These are phyloP conservation scores for Metschnikowia matae DNA, from an alignment of 805 yeast genomes.

Conservation along the genomic window DNA sequence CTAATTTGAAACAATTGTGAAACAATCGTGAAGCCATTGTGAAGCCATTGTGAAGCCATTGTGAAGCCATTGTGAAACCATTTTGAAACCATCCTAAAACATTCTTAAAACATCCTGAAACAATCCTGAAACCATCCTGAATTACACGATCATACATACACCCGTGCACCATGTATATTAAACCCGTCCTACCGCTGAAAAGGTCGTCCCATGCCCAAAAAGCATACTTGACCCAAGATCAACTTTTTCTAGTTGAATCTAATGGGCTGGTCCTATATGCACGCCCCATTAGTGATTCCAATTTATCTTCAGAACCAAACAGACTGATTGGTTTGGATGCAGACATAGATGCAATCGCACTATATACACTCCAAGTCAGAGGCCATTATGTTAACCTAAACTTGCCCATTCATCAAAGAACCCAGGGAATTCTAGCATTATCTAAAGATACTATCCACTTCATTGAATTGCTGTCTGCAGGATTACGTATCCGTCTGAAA, in stretches of 20 bases:
- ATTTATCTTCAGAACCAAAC: background rate
- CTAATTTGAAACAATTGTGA: background rate
- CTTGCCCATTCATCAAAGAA: background rate
- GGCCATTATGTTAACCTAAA: no score
- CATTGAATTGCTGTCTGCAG: background rate
- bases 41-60: background rate
- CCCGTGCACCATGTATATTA: background rate
- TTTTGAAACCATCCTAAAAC: background rate
- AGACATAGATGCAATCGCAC: background rate
- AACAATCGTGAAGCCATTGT: background rate
- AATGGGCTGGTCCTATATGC: background rate
- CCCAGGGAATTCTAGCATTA: background rate
- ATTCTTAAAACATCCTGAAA: background rate
- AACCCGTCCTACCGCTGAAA: background rate
- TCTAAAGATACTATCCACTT: background rate
- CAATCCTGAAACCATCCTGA: background rate
- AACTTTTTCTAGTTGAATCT: background rate
- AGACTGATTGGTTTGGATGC: background rate
- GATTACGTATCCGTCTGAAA: background rate
- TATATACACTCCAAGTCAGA: background rate
- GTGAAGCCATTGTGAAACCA: background rate
- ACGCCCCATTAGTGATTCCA: conserved; percentile 1
- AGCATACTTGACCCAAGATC: background rate
- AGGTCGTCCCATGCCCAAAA: conserved; percentile 1
- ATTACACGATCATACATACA: background rate